phyloP scores from a whole-genome alignment of 179 eudicot species.

The Drosera spatulata region DNA sequence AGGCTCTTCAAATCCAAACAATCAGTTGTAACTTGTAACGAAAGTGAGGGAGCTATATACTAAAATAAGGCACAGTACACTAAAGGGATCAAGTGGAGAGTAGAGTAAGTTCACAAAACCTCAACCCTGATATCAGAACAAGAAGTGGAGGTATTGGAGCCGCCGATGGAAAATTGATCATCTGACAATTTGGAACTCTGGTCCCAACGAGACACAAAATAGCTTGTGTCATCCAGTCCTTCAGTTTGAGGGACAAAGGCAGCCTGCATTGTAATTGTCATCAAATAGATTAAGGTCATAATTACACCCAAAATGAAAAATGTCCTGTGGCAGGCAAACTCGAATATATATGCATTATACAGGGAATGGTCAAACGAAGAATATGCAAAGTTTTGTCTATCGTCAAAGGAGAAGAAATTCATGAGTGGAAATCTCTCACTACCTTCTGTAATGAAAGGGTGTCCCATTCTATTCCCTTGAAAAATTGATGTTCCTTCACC shows the following conservation, averaged over 20 bases:
- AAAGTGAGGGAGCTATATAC: no score
- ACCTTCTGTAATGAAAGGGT: conserved; percentile 55
- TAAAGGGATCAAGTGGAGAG: background rate
- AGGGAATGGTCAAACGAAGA: background rate
- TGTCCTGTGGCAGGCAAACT: background rate
- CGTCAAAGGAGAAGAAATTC: background rate
- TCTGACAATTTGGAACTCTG: conserved; percentile 26
- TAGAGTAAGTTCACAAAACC: background rate
- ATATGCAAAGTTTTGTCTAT: background rate
- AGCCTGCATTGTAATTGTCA: conserved; percentile 32
- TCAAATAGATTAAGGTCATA: background rate
- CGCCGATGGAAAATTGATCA: conserved; percentile 20
- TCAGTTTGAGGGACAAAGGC: conserved; percentile 60
- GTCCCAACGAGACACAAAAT: conserved; percentile 45
- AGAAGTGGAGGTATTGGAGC: conserved; percentile 30
- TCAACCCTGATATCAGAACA: conserved; percentile 14
- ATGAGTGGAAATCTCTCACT: background rate
- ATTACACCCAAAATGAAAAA: background rate
- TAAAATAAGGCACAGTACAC: background rate
- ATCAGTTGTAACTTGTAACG: no score
- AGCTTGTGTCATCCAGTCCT: conserved; percentile 55
- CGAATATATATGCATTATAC: background rate
- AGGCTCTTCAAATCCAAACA: no score
- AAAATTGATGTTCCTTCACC: conserved; percentile 62
- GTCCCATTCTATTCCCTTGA: conserved; percentile 61